Percentiles rank a stretch among this genome's conserved stretches.
Conservation (phyloP, 2,329 filamentous ascomycete species). For the Colletotrichum sp. region DNA sequence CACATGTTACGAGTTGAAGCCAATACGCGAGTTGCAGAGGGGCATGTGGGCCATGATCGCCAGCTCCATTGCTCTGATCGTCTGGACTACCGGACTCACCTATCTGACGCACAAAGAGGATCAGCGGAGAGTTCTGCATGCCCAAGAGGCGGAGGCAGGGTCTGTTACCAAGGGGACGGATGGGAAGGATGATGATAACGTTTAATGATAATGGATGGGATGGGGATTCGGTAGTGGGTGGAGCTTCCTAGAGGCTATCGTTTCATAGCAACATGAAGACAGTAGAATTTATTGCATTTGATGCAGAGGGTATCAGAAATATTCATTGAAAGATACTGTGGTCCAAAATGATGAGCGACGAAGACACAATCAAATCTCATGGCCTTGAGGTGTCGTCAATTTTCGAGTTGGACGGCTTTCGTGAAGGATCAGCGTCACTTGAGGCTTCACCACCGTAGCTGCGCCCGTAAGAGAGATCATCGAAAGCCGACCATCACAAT, state of each 20-base stretch:
- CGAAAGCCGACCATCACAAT: background rate
- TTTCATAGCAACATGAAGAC: accelerated
- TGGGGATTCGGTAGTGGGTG: background rate
- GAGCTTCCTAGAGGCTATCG: accelerated
- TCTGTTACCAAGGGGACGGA: background rate
- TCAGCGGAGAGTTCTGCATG: constrained; percentile 1
- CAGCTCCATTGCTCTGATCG: constrained; percentile 59
- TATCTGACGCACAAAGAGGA: constrained; percentile 38
- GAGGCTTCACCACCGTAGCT: accelerated
- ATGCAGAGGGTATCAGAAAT: background rate
- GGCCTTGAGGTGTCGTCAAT: accelerated
- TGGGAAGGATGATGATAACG: constrained; percentile 1
- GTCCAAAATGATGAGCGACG: accelerated
- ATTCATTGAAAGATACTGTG: background rate
- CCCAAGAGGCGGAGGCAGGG: constrained; percentile 1
- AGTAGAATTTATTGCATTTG: accelerated
- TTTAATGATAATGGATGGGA: background rate
- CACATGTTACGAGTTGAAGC: background rate
- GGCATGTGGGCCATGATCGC: constrained; percentile 81
- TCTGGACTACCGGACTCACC: constrained; percentile 63
- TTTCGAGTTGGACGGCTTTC: accelerated
- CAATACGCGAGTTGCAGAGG: constrained; percentile 38
- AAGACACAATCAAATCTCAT: background rate
- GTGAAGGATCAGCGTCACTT: background rate
- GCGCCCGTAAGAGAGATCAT: background rate